Base-by-base conservation (phyloP, 768 basidiomycete genomes). In the Serpula lacrymans region DNA sequence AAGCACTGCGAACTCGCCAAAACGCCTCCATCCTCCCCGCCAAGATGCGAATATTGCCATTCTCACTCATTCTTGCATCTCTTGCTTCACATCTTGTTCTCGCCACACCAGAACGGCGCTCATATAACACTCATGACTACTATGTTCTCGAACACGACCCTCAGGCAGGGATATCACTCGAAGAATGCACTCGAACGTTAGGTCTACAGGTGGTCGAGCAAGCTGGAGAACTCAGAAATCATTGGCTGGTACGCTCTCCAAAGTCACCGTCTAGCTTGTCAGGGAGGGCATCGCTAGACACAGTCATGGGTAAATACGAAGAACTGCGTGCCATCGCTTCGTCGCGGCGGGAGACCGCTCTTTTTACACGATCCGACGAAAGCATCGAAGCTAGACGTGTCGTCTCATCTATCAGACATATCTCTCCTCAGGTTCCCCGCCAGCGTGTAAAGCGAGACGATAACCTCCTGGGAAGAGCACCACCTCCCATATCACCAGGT, bases 191-290 rank as follows among this genome's bases (percentile, higher is more conserved):
- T 5, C 34, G 57, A 6, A 60, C 68, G 1, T 72, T 98, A 9
- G 82, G 81, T 11, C 83, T 91, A 16, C 85, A 97, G 63, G 67
- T 96, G 34, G 84, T 98, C 42, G 90, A 94, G 57, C 85, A 79
- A 50, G 84, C 82, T 18, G 93, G 96, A 37, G 84, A 93, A 57
- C 75, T 99, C 5, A 57, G 63, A 21, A 70, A 89, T 41, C 75
- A 88, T 63, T 99, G 89, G 88, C 68, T 99, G 13, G 81, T 96
- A 32, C 77, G 89, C 18, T 65, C 71, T 29, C 54, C 62, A 49
- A 76, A 80, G 58, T 46, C 63, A 47, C 20, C 18, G 23, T 29
- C 39, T 5, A 14, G 32, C 29, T 6, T 45, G 50, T 10, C 52
- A 51, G 24, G 60, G 68, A 51, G 60, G 59, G 65, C 69, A 49